Percentiles rank a stretch among this genome's conserved stretches.
phyloP scores from a whole-genome alignment of 1,284 basidiomycete genomes.

The Rhodofomes roseus region DNA sequence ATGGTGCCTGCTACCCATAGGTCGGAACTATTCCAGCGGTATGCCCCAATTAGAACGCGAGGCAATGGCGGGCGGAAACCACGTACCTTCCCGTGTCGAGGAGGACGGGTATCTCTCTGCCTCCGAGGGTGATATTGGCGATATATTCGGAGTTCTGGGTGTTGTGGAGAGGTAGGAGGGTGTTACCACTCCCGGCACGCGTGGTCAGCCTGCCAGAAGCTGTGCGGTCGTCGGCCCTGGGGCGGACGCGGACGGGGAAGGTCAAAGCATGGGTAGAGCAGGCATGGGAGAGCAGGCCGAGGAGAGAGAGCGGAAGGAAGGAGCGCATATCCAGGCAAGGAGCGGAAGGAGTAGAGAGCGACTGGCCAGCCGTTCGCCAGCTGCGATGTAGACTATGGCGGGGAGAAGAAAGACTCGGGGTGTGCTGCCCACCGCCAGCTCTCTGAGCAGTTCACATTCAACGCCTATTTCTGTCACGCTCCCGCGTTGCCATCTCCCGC shows the following conservation, averaged over 20 bases:
- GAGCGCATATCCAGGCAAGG: conserved; percentile 36
- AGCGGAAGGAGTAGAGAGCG: conserved; percentile 19
- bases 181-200: conserved; percentile 18
- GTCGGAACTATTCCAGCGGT: conserved; percentile 47
- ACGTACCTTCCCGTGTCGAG: conserved; percentile 39
- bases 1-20: conserved; percentile 54
- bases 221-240: conserved; percentile 12
- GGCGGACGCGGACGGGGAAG: conserved; percentile 45
- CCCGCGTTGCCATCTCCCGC: not conserved
- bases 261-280: conserved; percentile 35
- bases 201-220: conserved; percentile 11
- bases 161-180: conserved; percentile 45
- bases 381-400: not conserved
- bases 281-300: conserved; percentile 36
- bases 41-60: conserved; percentile 3
- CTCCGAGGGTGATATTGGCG: conserved; percentile 35
- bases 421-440: not conserved
- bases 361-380: conserved; percentile 5
- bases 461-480: not conserved
- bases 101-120: conserved; percentile 31
- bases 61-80: not conserved
- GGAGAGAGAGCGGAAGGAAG: conserved; percentile 43
- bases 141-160: conserved; percentile 45
- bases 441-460: not conserved
- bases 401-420: not conserved